Evolutionary conservation across 495 filamentous ascomycete species (phyloP).

Genomic region (Annulohypoxylon nitens): DNA sequence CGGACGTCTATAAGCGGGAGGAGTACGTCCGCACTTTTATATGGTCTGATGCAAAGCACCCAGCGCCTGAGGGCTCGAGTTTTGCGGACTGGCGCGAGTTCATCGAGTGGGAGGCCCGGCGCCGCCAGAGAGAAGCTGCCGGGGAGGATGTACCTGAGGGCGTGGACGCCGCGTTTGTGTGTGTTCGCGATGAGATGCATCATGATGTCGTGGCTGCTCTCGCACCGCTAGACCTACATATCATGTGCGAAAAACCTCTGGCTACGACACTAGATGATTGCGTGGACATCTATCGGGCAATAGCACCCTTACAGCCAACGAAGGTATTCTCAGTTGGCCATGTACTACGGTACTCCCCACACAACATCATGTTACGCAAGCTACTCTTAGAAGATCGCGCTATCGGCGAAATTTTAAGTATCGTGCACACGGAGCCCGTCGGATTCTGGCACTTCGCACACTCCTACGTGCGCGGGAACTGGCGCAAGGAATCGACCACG

Average conservation of each 20-base stretch:
- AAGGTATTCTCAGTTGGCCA: conserved; percentile 86
- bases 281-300: conserved; percentile 74
- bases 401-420: conserved; percentile 87
- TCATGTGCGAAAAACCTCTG: conserved; percentile 96
- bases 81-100: conserved; percentile 84
- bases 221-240: conserved; percentile 76
- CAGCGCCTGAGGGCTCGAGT: conserved; percentile 64
- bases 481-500: conserved; percentile 80
- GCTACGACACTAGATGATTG: conserved; percentile 83
- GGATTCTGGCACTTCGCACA: conserved; percentile 98
- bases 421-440: conserved; percentile 94
- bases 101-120: conserved; percentile 70
- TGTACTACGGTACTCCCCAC: conserved; percentile 87
- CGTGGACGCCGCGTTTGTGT: conserved; percentile 87
- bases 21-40: conserved; percentile 76
- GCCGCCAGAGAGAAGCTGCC: conserved; percentile 60
- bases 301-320: conserved; percentile 55
- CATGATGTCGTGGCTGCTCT: conserved; percentile 79
- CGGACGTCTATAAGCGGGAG: conserved; percentile 78
- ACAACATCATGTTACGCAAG: conserved; percentile 86
- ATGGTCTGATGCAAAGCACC: conserved; percentile 62
- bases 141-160: conserved; percentile 63
- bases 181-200: conserved; percentile 90
- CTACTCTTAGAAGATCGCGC: conserved; percentile 77
- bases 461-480: conserved; percentile 94